phyloP scores from a whole-genome alignment of 2,329 filamentous ascomycete genomes.

The Cladophialophora chaetospira region DNA sequence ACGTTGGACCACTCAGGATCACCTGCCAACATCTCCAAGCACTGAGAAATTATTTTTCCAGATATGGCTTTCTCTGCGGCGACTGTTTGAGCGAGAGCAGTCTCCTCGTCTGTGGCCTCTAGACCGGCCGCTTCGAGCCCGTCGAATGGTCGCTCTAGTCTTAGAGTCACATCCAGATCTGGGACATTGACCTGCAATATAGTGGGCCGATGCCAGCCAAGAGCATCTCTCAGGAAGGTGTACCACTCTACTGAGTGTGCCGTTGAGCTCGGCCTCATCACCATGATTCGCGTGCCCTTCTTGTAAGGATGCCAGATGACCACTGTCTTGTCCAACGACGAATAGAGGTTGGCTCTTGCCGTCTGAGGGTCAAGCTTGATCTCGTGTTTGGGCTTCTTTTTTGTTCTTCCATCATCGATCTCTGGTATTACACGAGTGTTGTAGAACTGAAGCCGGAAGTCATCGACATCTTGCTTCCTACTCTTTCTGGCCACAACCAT shows the following conservation, averaged over 20 bases:
- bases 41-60: constrained; percentile 57
- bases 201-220: constrained; percentile 60
- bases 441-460: constrained; percentile 62
- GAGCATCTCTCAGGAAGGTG: constrained; percentile 62
- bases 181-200: constrained; percentile 64
- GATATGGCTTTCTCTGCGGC: constrained; percentile 59
- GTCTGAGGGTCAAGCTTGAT: constrained; percentile 57
- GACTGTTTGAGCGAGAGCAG: constrained; percentile 38
- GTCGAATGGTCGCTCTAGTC: constrained; percentile 62
- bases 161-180: constrained; percentile 61
- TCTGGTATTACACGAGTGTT: constrained; percentile 65
- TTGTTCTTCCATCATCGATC: constrained; percentile 55
- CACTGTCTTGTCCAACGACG: constrained; percentile 67
- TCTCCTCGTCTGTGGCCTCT: constrained; percentile 45
- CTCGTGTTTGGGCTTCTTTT: constrained; percentile 59
- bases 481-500: constrained; percentile 63
- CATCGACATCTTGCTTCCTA: constrained; percentile 52
- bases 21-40: constrained; percentile 60
- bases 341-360: constrained; percentile 64
- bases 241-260: constrained; percentile 69
- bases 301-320: constrained; percentile 62
- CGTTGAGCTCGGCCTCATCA: constrained; percentile 62
- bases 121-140: constrained; percentile 47
- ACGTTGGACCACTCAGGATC: constrained; percentile 62
- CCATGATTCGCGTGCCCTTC: constrained; percentile 60